Evolutionary conservation across 495 filamentous ascomycete species (phyloP), one percentile per base, ranked within the genome.

Genomic region (Parathielavia hyrcaniae): DNA sequence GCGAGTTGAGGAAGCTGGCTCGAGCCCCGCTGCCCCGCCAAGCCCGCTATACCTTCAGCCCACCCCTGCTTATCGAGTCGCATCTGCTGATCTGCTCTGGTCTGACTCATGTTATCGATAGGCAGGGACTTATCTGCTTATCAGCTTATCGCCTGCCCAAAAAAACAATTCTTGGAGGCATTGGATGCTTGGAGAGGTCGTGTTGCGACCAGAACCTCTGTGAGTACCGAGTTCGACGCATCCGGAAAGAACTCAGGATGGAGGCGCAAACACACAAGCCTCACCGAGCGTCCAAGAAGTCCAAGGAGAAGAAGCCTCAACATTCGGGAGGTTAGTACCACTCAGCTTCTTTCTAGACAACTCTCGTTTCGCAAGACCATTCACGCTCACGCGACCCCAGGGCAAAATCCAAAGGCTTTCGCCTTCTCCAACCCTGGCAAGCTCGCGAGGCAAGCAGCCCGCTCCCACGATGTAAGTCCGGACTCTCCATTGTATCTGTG

Each of bases 251-350:
- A 54, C 58, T 59, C 61, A 67, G 32, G 34, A 93, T 92, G 87
- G 89, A 93, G 70, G 76, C 86, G 55, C 91, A 97, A 72, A 69
- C 76, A n/a, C 90, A 97, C 69, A 83, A 88, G 71, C 79, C 88
- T 54, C 92, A 97, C 79, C 79, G 91, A 57, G 82, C 85, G 64
- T 75, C 86, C 5, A 97, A 96, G 71, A 86, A 88, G 67, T 75
- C 85, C 3, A 97, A 96, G 74, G 89, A 91, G 72, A 95, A 96
- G 80, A 96, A 96, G 79, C 84, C 87, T 68, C 83, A 82, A 59
- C 61, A 62, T 50, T 53, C 66, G 26, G 58, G 53, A 19, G 63
- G 71, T 73, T 32, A 58, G 70, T 67, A 34, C 34, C 32, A 55
- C 19, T 4, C 16, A n/a, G 41, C 53, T 36, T 17, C 53, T 52